These are phyloP conservation scores for Gyrodon lividus DNA, from an alignment of 768 basidiomycete genomes.

Conservation along the genomic window DNA sequence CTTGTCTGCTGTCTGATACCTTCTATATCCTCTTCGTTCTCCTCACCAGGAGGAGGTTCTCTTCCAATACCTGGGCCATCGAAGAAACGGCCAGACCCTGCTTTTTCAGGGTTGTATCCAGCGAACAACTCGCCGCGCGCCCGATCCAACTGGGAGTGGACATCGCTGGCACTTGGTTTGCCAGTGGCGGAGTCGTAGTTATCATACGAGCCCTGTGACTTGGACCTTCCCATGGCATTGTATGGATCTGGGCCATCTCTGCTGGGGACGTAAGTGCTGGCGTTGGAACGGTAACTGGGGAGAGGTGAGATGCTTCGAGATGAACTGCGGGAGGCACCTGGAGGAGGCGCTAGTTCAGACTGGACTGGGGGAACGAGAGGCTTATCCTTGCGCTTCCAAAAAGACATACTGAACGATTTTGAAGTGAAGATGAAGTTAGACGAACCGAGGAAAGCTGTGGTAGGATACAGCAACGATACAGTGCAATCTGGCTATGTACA, in stretches of 20 bases:
- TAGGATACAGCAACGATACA: background rate
- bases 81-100: constrained; percentile 64
- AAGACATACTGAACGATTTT: constrained; percentile 17
- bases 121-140: constrained; percentile 76
- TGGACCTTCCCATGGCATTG: constrained; percentile 29
- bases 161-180: constrained; percentile 14
- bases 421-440: background rate
- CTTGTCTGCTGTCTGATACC: constrained; percentile 92
- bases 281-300: constrained; percentile 48
- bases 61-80: constrained; percentile 53
- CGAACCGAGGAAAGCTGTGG: background rate
- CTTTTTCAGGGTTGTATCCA: constrained; percentile 64
- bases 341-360: constrained; percentile 28
- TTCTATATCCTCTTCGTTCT: constrained; percentile 87
- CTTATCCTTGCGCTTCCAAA: constrained; percentile 67
- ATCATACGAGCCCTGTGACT: constrained; percentile 25
- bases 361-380: constrained; percentile 67
- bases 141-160: constrained; percentile 51
- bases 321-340: constrained; percentile 26
- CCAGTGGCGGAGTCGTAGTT: constrained; percentile 20
- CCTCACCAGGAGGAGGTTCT: constrained; percentile 60
- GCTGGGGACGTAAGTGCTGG: constrained; percentile 67
- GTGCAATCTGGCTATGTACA: background rate
- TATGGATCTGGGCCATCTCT: constrained; percentile 62
- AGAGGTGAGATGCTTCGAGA: constrained; percentile 38